These are phyloP conservation scores for Eucalyptus shirleyi DNA, from an alignment of 345 rosid species.

Conservation along the genomic window DNA sequence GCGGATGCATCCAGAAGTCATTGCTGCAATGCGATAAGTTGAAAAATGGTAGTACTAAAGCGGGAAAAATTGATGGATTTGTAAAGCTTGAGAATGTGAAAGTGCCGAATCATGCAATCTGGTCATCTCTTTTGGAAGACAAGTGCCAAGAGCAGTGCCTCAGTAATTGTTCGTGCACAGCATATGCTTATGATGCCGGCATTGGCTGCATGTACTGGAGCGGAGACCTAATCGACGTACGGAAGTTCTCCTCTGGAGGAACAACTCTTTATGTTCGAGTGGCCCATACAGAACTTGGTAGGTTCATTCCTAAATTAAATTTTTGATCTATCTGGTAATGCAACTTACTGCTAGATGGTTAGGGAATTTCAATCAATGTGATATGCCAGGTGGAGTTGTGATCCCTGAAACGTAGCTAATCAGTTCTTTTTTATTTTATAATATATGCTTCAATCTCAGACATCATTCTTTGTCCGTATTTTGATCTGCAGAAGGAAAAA, in stretches of 20 bases:
- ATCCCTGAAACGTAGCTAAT: background rate
- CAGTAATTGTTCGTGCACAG: conserved; percentile 15
- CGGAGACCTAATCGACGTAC: background rate
- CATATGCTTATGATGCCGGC: conserved; percentile 5
- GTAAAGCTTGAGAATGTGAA: background rate
- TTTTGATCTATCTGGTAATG: background rate
- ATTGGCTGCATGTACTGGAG: conserved; percentile 11
- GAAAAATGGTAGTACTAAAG: background rate
- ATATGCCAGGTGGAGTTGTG: background rate
- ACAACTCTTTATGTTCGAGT: conserved; percentile 2
- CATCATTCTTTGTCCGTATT: background rate
- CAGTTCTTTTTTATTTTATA: background rate
- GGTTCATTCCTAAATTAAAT: background rate
- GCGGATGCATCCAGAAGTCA: conserved; percentile 9
- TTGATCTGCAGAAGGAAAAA: background rate
- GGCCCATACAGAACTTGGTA: conserved; percentile 2
- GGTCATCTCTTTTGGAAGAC: background rate
- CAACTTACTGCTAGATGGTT: background rate
- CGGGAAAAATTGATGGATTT: conserved; percentile 3
- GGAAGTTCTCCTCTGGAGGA: background rate
- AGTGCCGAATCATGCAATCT: background rate
- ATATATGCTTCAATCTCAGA: background rate
- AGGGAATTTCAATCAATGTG: background rate
- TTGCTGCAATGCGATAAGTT: background rate
- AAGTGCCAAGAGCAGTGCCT: conserved; percentile 3